phyloP scores from a whole-genome alignment of 306 rosid genomes.

The Cercis canadensis region DNA sequence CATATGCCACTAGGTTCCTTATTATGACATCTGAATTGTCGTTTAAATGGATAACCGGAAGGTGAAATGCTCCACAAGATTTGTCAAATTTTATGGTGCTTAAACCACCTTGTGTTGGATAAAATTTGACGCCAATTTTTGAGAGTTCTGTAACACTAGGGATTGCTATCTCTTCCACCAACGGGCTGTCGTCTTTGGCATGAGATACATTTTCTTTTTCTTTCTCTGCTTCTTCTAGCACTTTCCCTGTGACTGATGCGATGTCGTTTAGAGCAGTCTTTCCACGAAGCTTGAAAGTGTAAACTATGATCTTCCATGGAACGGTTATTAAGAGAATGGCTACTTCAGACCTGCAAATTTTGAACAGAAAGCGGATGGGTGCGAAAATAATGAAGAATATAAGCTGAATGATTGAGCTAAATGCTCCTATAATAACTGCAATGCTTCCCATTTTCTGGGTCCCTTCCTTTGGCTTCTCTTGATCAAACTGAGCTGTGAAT shows the following conservation, averaged over 20 bases:
- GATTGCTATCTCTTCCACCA: conserved; percentile 19
- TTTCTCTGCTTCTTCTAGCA: conserved; percentile 7
- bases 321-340: neutral
- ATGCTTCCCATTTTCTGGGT: neutral
- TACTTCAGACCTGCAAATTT: neutral
- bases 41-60: conserved; percentile 10
- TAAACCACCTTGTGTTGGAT: conserved; percentile 18
- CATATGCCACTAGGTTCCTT: conserved; percentile 27
- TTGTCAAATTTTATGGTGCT: neutral
- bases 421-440: neutral
- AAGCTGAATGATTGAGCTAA: neutral
- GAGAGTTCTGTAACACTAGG: conserved; percentile 13
- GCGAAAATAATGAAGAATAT: neutral
- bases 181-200: neutral
- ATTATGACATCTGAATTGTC: conserved; percentile 19
- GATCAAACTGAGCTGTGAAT: neutral
- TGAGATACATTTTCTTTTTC: too few species aligned
- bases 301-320: neutral
- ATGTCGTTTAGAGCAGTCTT: neutral
- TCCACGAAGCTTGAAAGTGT: neutral
- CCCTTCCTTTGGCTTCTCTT: neutral
- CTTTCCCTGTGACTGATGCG: neutral
- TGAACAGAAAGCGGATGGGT: neutral
- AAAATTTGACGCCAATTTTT: conserved; percentile 9
- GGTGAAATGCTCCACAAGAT: neutral